A percentile compares a stretch with the other conserved stretches of the same genome.
phyloP scores from a whole-genome alignment of 768 basidiomycete species.

The Agrocybe pediades region DNA sequence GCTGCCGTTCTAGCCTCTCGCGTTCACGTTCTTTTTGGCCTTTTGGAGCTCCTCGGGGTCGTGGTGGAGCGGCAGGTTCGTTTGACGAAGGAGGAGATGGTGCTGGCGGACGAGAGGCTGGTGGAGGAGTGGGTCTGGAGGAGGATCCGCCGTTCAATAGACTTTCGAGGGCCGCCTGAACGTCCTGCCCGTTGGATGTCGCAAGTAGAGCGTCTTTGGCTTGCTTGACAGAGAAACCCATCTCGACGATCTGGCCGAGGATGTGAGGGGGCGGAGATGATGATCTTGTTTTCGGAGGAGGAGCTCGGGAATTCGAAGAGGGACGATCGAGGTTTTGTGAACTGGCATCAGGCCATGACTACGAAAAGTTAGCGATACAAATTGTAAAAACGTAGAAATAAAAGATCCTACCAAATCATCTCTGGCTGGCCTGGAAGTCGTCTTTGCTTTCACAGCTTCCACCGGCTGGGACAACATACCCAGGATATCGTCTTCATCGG shows the following conservation, averaged over 20 bases:
- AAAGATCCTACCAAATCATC: constrained; percentile 11
- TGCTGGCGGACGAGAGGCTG: not conserved
- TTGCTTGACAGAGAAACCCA: constrained; percentile 88
- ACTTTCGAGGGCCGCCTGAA: constrained; percentile 78
- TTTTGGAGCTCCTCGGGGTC: constrained; percentile 21
- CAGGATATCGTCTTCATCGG: constrained; percentile 70
- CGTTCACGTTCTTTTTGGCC: constrained; percentile 24
- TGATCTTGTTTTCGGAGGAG: constrained; percentile 14
- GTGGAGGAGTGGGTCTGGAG: no score
- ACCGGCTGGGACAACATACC: constrained; percentile 68
- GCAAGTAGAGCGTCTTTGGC: constrained; percentile 74
- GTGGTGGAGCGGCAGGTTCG: no score
- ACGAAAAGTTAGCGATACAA: no score
- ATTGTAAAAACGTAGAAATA: no score
- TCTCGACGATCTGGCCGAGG: constrained; percentile 89
- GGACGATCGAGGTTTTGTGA: not conserved
- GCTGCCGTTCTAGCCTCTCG: constrained; percentile 22
- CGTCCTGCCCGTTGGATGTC: constrained; percentile 68
- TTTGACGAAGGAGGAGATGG: constrained; percentile 11
- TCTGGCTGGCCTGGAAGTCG: no score
- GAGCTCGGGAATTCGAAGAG: not conserved
- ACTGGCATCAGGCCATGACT: no score
- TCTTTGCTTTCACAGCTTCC: constrained; percentile 33
- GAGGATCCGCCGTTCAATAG: constrained; percentile 35
- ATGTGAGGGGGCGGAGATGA: constrained; percentile 80